Conservation (phyloP, 805 yeast genomes). For the Pichia californica region DNA sequence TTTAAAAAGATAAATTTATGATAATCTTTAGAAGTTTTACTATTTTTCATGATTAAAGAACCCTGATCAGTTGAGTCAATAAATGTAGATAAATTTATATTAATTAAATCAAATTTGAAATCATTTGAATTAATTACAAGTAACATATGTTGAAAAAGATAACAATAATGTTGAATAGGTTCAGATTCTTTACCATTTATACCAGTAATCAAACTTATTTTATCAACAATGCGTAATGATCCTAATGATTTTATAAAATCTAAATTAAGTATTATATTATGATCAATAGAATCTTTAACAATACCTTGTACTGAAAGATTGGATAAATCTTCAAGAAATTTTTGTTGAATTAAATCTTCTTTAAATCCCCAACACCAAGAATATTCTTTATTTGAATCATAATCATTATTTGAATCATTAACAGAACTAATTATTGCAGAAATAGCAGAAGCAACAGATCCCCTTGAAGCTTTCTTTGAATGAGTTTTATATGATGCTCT, state of each 20-base stretch:
- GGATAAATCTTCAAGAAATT: constrained; percentile 19
- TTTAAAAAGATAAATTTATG: constrained; percentile 3
- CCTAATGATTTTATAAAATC: constrained; percentile 23
- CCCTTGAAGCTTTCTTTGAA: constrained; percentile 27
- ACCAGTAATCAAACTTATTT: constrained; percentile 13
- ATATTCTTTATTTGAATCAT: background rate
- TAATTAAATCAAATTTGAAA: constrained; percentile 8
- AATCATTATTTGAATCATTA: background rate
- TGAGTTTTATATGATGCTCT: constrained; percentile 10
- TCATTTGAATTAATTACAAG: constrained; percentile 14
- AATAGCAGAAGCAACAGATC: constrained; percentile 29
- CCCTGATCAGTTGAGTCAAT: constrained; percentile 13
- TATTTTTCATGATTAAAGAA: constrained; percentile 5
- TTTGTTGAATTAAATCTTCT: constrained; percentile 16
- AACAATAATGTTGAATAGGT: constrained; percentile 21
- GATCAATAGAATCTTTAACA: constrained; percentile 5
- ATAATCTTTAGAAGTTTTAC: background rate
- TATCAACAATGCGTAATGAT: constrained; percentile 27
- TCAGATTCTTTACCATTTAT: background rate
- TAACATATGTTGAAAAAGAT: constrained; percentile 23
- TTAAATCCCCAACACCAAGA: constrained; percentile 17
- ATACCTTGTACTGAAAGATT: constrained; percentile 12
- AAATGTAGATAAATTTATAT: constrained; percentile 13
- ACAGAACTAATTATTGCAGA: constrained; percentile 31
- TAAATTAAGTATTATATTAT: constrained; percentile 12